Evolutionary conservation across 140 eudicot species (phyloP), one percentile per base, ranked within the genome.

Genomic region (Erigeron philadelphicus): DNA sequence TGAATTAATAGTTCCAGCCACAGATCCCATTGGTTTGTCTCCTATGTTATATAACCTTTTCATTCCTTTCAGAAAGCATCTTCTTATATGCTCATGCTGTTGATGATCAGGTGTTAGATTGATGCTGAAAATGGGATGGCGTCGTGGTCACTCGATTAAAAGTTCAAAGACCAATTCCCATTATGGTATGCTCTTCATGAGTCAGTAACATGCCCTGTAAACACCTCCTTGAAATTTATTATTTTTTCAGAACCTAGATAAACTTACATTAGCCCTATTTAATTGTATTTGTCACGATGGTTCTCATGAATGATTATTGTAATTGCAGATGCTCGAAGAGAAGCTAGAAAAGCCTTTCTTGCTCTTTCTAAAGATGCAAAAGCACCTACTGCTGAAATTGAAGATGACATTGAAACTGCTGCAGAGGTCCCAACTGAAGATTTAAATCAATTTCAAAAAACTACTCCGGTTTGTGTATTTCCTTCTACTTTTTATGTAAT

Each of bases 51-150:
- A 9, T 18, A n/a, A 11, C 8, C 9, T 13, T 25, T 18, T 53
- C 6, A 52, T 58, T 52, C 16, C 7, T 44, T 59, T 67, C 63
- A n/a, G 21, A 25, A 53, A 16, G 6, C 41, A 61, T 52, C 59
- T 79, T 74, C 45, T 52, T 65, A 25, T 70, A 61, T 62, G 17
- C 60, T 67, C 59, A 62, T 62, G 66, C 42, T 76, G 17, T 64
- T 71, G 31, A 53, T 81, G 77, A 38, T 13, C 63, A 93, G 98
- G 98, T 68, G 87, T 89, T 67, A 90, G 78, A 73, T 70, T 93
- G 81, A 81, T 93, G 83, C 78, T 80, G 69, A 93, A 87, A 82
- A 93, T 93, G 98, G 98, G 98, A 89, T 93, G 98, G 98, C 84
- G 96, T 58, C 95, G 84, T 66, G 98, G 98, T 25, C 88, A 82